Conservation (phyloP, 2,329 filamentous ascomycete species). For the Pseudogymnoascus sp. region DNA sequence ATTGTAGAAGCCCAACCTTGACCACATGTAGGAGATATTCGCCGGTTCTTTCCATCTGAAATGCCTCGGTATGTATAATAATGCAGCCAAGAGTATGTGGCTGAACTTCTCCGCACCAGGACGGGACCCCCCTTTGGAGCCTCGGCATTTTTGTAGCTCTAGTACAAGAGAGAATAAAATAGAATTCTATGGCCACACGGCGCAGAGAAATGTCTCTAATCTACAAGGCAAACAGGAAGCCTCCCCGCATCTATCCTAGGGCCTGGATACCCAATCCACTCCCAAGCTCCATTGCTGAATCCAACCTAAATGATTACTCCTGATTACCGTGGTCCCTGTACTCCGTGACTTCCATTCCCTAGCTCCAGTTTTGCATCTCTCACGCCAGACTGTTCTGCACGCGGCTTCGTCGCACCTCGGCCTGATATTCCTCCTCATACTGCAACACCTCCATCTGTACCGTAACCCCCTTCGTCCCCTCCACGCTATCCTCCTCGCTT, state of each 20-base stretch:
- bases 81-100: background rate
- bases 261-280: background rate
- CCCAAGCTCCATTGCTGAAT: background rate
- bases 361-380: background rate
- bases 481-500: background rate
- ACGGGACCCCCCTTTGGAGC: background rate
- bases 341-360: background rate
- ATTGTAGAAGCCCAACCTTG: background rate
- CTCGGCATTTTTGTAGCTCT: background rate
- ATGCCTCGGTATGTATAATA: background rate
- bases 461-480: background rate
- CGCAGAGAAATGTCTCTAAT: background rate
- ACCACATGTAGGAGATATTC: background rate
- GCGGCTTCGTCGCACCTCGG: background rate
- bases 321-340: background rate
- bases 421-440: background rate
- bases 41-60: background rate
- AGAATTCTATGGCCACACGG: background rate
- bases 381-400: background rate
- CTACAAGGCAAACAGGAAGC: background rate
- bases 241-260: background rate
- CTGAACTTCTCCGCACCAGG: background rate
- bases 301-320: background rate
- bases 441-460: conserved; percentile 8
- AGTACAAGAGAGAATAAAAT: background rate